Base-by-base conservation (phyloP, 1,284 basidiomycete species). In the Ceratobasidium sp. region DNA sequence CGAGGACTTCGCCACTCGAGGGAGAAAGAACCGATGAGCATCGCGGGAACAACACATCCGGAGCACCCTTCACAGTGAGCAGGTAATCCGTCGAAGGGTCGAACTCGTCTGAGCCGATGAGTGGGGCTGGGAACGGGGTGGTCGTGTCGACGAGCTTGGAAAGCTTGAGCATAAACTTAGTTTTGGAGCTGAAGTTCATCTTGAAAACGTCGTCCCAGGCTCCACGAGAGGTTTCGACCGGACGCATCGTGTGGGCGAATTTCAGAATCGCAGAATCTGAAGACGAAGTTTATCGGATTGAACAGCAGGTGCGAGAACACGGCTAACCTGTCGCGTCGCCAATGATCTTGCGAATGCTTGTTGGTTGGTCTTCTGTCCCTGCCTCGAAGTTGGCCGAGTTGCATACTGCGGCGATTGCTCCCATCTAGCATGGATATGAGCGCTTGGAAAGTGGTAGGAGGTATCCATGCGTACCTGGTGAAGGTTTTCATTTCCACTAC, bases 261-360 rank as follows among this genome's bases (percentile, higher is more conserved):
- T 82, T 79, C 19, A 85, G 80, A 46, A 85, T 82, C 13, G 84
- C 84, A 19, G 80, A 81, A 75, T 85, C 74, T 84, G 61, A 11
- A 6, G 1, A 11, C 16, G 27, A 4, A 16, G 5, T 27, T 43
- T 58, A 24, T 58, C 3, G 43, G 39, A 27, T 49, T 11, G 22
- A 39, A 11, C 19, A 16, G 54, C 16, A 56, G 24, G 22, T 22
- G 27, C 19, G 22, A 43, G 16, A 39, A 37, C 37, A 22, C 39
- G 34, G 37, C 78, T 34, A 75, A 86, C 84, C 88, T 22, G 84
- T 85, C n/a, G 84, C 84, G 77, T 85, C 84, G 19, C 85, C 85
- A 71, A 83, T 81, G 46, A 86, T 80, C 43, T 78, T 78, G 43
- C 83, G 79, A 5, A 74, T 81, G 65, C 1, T 77, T 74, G 43